Percentiles rank a stretch among this genome's conserved stretches.
Evolutionary conservation across 345 rosid species (phyloP).

Genomic region (Gynandropsis gynandra): DNA sequence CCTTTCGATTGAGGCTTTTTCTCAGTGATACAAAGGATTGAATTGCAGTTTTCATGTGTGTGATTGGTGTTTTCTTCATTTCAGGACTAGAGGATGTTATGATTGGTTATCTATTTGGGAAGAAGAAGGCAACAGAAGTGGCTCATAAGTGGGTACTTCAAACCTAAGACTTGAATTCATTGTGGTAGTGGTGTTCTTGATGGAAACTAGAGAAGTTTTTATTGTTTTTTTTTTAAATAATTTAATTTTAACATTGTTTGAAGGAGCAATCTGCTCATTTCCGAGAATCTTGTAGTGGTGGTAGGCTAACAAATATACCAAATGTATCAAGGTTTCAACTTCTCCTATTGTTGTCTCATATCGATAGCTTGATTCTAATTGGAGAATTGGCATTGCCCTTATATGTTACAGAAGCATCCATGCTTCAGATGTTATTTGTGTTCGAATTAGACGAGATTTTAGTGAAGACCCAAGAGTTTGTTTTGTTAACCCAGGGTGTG

Average conservation of each 20-base stretch:
- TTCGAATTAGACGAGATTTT: too few species aligned
- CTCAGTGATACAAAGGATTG: constrained; percentile 3
- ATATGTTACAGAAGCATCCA: too few species aligned
- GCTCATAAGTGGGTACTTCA: constrained; percentile 69
- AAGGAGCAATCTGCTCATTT: not conserved
- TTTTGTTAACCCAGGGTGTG: constrained; percentile 49
- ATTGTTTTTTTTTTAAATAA: not conserved
- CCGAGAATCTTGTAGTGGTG: not conserved
- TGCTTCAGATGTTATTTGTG: too few species aligned
- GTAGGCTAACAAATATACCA: not conserved
- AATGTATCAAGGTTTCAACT: too few species aligned
- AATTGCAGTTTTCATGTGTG: not conserved
- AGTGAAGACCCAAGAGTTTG: too few species aligned
- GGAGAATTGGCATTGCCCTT: too few species aligned
- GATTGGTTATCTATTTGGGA: constrained; percentile 67
- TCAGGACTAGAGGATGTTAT: constrained; percentile 64
- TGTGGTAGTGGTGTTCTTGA: not conserved
- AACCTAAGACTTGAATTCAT: not conserved
- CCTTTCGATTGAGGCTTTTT: not conserved
- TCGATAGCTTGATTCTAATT: too few species aligned
- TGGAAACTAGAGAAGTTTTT: not conserved
- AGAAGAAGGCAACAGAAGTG: constrained; percentile 83
- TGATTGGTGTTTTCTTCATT: not conserved
- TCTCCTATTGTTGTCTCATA: too few species aligned
- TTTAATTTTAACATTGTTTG: not conserved